A percentile compares a stretch with the other conserved stretches of the same genome.
Evolutionary conservation across 2,329 filamentous ascomycete species (phyloP).

Genomic region (Monosporascus sp.): DNA sequence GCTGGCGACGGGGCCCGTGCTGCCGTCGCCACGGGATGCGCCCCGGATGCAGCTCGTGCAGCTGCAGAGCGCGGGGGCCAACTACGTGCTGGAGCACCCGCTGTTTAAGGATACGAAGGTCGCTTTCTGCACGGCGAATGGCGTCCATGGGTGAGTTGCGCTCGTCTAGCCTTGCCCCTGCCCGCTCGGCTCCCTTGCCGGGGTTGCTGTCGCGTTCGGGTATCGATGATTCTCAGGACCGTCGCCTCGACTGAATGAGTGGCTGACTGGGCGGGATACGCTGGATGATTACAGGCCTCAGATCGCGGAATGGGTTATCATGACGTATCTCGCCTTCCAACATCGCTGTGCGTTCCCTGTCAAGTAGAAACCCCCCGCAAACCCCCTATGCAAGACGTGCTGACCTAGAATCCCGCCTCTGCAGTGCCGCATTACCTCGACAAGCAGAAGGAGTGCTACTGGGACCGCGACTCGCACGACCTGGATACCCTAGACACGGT

Average conservation of each 20-base stretch:
- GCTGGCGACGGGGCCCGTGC: constrained; percentile 35
- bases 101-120: constrained; percentile 47
- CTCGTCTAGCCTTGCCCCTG: neutral
- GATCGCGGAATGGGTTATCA: constrained; percentile 52
- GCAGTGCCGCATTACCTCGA: constrained; percentile 41
- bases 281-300: constrained; percentile 38
- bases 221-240: neutral
- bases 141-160: constrained; percentile 48
- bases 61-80: constrained; percentile 49
- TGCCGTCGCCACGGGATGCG: constrained; percentile 38
- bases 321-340: constrained; percentile 45
- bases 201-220: neutral
- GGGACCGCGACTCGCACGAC: constrained; percentile 31
- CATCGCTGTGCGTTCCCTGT: constrained; percentile 35
- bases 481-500: constrained; percentile 41
- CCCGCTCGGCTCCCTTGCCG: too few relatives aligned
- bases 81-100: constrained; percentile 40
- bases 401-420: neutral
- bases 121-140: constrained; percentile 50
- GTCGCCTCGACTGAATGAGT: neutral
- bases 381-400: neutral
- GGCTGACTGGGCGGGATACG: neutral
- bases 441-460: constrained; percentile 37
- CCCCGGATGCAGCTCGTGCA: constrained; percentile 49
- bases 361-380: too few relatives aligned